Conservation (phyloP, 208 protist species). For the Crithidia fasciculata region DNA sequence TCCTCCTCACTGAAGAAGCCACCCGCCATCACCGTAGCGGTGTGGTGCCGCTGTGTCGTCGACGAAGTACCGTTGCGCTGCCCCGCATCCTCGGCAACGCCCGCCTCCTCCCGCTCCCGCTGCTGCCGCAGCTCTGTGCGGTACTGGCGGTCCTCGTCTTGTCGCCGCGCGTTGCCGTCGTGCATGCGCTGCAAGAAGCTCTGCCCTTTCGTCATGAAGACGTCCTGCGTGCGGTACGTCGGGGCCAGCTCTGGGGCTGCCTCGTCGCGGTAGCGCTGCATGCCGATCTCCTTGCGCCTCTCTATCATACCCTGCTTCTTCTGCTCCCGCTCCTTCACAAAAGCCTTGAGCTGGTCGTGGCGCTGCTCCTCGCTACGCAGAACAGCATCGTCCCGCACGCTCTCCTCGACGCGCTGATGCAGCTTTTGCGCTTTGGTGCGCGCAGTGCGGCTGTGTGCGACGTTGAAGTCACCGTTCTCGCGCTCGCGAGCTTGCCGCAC, state of each 20-base stretch:
- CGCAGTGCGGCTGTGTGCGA: conserved; percentile 32
- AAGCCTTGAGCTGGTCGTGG: conserved; percentile 43
- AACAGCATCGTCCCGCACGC: conserved; percentile 34
- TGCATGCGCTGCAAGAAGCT: conserved; percentile 61
- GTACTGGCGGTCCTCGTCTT: conserved; percentile 14
- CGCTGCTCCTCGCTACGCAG: conserved; percentile 45
- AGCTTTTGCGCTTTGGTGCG: conserved; percentile 59
- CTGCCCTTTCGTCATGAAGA: conserved; percentile 60
- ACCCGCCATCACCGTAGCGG: conserved; percentile 45
- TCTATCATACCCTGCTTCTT: conserved; percentile 65
- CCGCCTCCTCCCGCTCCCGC: conserved; percentile 18
- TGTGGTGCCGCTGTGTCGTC: conserved; percentile 8
- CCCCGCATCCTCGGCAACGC: neutral
- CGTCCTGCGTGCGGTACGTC: conserved; percentile 71
- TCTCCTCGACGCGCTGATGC: conserved; percentile 41
- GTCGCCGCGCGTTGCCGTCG: conserved; percentile 33
- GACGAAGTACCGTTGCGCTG: neutral
- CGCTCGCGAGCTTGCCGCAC: conserved; percentile 31
- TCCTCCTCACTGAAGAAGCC: conserved; percentile 75
- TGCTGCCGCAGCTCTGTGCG: conserved; percentile 15
- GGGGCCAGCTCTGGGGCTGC: conserved; percentile 26
- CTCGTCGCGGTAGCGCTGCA: conserved; percentile 38
- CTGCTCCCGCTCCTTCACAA: conserved; percentile 28
- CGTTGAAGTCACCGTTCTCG: conserved; percentile 60
- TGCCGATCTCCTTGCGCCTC: conserved; percentile 41